Conservation (phyloP, 2,329 filamentous ascomycete genomes). For the Cladophialophora chaetospira region DNA sequence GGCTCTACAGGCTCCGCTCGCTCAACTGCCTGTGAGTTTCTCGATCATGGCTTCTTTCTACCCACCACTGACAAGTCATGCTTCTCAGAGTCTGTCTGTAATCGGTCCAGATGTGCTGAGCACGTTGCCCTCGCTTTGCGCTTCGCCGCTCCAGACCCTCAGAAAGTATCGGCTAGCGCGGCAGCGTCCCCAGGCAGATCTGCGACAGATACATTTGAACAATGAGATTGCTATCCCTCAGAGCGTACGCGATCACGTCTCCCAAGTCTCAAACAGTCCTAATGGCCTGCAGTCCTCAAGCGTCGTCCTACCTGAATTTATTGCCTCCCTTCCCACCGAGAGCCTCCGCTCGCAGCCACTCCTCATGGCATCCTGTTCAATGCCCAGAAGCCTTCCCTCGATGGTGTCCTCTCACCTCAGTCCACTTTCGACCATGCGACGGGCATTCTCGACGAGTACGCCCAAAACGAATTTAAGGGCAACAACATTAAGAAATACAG, state of each 20-base stretch:
- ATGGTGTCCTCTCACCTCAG: conserved; percentile 7
- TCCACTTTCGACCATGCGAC: conserved; percentile 9
- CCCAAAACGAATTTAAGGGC: neutral
- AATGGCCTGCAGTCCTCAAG: conserved; percentile 16
- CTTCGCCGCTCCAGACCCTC: conserved; percentile 28
- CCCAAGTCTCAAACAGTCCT: neutral
- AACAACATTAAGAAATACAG: neutral
- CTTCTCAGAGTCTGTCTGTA: conserved; percentile 26
- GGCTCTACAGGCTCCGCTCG: conserved; percentile 28
- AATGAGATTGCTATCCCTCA: neutral
- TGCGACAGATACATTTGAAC: conserved; percentile 12
- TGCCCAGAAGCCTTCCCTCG: conserved; percentile 22
- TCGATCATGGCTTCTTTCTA: neutral
- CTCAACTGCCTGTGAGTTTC: conserved; percentile 26
- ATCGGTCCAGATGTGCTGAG: conserved; percentile 29
- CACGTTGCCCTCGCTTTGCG: conserved; percentile 26
- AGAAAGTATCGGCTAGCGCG: conserved; percentile 29
- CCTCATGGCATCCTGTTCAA: conserved; percentile 4
- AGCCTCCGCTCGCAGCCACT: conserved; percentile 6
- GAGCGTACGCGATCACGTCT: conserved; percentile 1
- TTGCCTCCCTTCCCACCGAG: conserved; percentile 17
- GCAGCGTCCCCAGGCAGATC: conserved; percentile 15
- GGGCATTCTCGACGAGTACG: conserved; percentile 16
- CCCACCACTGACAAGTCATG: conserved; percentile 13
- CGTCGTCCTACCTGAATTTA: conserved; percentile 19